Conservation (phyloP, 108 stramenopile species). For the Cyclotella cryptica region DNA sequence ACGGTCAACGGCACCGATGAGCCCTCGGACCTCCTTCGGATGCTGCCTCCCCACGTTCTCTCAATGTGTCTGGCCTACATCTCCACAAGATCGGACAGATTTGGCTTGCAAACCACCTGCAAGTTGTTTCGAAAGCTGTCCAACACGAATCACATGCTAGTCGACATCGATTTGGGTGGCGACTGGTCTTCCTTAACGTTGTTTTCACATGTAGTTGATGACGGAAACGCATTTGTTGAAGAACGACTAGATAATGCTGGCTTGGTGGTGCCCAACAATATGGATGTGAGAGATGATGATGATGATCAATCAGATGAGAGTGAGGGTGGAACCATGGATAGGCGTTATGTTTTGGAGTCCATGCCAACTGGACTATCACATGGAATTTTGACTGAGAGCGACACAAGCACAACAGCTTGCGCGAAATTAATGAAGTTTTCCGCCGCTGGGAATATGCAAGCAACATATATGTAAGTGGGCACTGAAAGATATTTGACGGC, state of each 20-base stretch:
- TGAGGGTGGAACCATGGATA: background rate
- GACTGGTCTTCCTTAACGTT: constrained; percentile 42
- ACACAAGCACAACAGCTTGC: constrained; percentile 31
- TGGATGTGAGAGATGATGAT: background rate
- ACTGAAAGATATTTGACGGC: too few relatives aligned
- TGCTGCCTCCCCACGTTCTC: constrained; percentile 29
- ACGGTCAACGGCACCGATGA: background rate
- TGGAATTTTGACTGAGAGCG: constrained; percentile 33
- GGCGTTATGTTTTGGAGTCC: background rate
- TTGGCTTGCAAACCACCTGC: constrained; percentile 69
- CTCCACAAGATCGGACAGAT: constrained; percentile 60
- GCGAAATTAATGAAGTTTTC: constrained; percentile 54
- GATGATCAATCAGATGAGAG: constrained; percentile 3
- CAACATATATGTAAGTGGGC: constrained; percentile 78
- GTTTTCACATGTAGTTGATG: constrained; percentile 5
- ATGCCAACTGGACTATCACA: background rate
- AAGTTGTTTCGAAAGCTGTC: constrained; percentile 64
- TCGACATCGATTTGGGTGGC: constrained; percentile 64
- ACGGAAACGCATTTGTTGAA: background rate
- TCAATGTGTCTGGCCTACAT: constrained; percentile 65
- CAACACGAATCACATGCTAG: constrained; percentile 66
- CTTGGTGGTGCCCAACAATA: background rate
- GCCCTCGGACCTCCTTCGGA: constrained; percentile 25
- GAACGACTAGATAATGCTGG: background rate
- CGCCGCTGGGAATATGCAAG: constrained; percentile 76